phyloP scores from a whole-genome alignment of 331 rosid genomes.

The Cucumis variabilis region DNA sequence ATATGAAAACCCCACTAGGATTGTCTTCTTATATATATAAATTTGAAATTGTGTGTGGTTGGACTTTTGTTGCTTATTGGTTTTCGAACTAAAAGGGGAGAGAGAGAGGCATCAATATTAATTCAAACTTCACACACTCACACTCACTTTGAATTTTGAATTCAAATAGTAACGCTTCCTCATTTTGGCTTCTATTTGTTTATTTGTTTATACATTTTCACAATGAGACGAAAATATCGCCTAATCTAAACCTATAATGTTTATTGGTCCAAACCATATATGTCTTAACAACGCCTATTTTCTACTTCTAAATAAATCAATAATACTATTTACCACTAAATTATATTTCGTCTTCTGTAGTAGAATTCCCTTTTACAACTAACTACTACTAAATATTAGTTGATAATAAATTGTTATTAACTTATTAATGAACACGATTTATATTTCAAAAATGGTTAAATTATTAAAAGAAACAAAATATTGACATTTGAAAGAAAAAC shows the following conservation, averaged over 20 bases:
- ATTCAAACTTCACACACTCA: background rate
- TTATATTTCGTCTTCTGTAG: too few species aligned
- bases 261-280: background rate
- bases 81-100: background rate
- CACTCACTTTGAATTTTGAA: slow-evolving; percentile 26
- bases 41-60: background rate
- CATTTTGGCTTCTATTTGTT: background rate
- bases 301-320: too few species aligned
- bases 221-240: background rate
- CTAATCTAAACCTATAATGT: background rate
- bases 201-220: background rate
- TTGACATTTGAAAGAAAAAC: too few species aligned
- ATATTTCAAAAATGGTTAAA: too few species aligned
- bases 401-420: too few species aligned
- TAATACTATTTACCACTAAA: too few species aligned
- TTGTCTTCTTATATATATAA: slow-evolving; percentile 5
- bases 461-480: too few species aligned
- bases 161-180: slow-evolving; percentile 6
- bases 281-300: background rate
- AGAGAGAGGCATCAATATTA: background rate
- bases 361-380: too few species aligned
- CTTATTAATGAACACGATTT: too few species aligned
- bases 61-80: slow-evolving; percentile 14
- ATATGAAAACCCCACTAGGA: background rate
- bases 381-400: too few species aligned